Conservation (phyloP, 148 eudicot genomes). For the Amaranthus cruentus region DNA sequence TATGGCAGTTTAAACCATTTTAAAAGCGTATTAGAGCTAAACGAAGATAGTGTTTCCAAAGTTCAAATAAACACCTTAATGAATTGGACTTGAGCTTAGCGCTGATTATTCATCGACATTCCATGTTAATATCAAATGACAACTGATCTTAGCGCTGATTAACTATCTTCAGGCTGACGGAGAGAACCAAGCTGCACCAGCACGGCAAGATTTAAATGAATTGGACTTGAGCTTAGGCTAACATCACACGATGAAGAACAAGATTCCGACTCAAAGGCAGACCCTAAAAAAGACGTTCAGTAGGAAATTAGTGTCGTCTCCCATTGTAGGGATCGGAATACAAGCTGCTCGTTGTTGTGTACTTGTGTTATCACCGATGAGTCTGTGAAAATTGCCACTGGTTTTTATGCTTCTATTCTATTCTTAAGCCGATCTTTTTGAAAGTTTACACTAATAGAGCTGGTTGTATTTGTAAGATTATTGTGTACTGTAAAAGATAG, state of each 20-base stretch:
- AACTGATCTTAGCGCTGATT: too few species aligned
- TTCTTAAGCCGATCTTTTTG: neutral
- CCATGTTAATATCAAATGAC: too few species aligned
- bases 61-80: too few species aligned
- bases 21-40: too few species aligned
- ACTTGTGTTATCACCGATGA: neutral
- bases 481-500: neutral
- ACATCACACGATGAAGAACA: conserved; percentile 36
- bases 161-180: conserved; percentile 36
- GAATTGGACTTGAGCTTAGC: too few species aligned
- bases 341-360: neutral
- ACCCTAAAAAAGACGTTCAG: conserved; percentile 25
- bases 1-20: too few species aligned
- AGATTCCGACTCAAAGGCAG: conserved; percentile 37
- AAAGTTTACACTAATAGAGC: conserved; percentile 8
- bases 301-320: neutral
- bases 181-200: conserved; percentile 32
- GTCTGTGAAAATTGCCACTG: neutral
- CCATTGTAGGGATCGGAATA: neutral
- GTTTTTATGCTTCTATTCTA: conserved; percentile 8
- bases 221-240: conserved; percentile 61
- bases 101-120: too few species aligned
- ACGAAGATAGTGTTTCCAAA: too few species aligned
- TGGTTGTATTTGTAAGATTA: conserved; percentile 23
- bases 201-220: conserved; percentile 69